Base-by-base conservation (phyloP, 1,284 basidiomycete species). In the Cutaneotrichosporon sp. region DNA sequence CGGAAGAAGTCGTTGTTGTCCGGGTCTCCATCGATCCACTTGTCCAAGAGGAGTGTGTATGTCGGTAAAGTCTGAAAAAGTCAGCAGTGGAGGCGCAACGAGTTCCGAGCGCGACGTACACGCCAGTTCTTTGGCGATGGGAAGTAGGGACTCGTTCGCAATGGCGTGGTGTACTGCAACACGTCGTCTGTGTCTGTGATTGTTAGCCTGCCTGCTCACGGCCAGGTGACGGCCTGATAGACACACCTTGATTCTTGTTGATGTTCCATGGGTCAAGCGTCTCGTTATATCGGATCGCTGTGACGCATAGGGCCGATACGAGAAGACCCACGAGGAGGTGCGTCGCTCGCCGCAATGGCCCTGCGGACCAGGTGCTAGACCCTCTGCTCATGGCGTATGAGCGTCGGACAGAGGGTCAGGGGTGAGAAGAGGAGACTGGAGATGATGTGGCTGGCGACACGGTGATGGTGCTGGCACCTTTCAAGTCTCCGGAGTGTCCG, bases 1-100 rank as follows among this genome's bases (percentile, higher is more conserved):
- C 84, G 84, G 74, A 92, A 95, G 80, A 83, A 94, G 82, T 95
- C 90, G 78, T 95, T 94, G 75, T 95, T 95, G 42, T 86, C 80
- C 5, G 92, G 92, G 75, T 92, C 90, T 8, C 92, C 92, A 73
- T 95, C 91, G 22, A 91, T 90, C 77, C 91, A 95, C 81, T 95
- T 95, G 85, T 96, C 92, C 73, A 92, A 79, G 58, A 95, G 87
- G 69, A 95, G 77, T 49, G 90, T 92, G 79, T 95, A 95, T 64
- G 88, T 86, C 1, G 92, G 91, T 21, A 93, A 81, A 18, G 86
- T 65, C 78, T 80, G 59, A 22, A 32, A n/a, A 18, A 10, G 51
- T 61, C 46, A 63, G 58, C 36, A 11, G 7, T 10, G 21, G 18
- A 51, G 14, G n/a, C 26, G 30, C 9, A 9, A 10, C 90, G 72